These are phyloP conservation scores for Candida dubliniensis DNA, from an alignment of 1,139 yeast genomes.

Conservation along the genomic window DNA sequence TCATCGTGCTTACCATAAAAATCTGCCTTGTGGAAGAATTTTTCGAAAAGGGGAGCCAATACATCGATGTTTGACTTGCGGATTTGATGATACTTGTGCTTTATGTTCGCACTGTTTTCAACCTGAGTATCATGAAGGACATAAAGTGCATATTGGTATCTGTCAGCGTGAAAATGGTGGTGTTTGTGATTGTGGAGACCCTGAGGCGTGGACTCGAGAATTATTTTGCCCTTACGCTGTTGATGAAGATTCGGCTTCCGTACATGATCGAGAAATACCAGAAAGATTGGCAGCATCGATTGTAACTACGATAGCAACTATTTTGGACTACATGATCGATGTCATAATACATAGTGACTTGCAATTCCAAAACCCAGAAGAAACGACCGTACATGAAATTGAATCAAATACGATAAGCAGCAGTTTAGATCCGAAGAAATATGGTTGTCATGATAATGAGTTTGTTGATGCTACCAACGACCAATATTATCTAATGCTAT, in stretches of 20 bases:
- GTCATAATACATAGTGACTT: constrained; percentile 53
- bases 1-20: constrained; percentile 55
- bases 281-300: constrained; percentile 34
- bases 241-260: constrained; percentile 14
- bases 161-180: constrained; percentile 87
- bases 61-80: constrained; percentile 81
- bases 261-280: constrained; percentile 28
- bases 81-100: constrained; percentile 83
- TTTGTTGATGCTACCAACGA: constrained; percentile 47
- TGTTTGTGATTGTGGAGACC: constrained; percentile 70
- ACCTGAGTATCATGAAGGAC: constrained; percentile 70
- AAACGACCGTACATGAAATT: constrained; percentile 21
- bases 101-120: constrained; percentile 78
- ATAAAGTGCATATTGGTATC: constrained; percentile 69
- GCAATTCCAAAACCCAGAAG: constrained; percentile 31
- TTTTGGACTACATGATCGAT: constrained; percentile 76
- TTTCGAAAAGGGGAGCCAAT: constrained; percentile 86
- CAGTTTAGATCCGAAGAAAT: constrained; percentile 31
- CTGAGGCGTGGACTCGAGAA: constrained; percentile 54
- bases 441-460: constrained; percentile 23
- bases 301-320: constrained; percentile 47
- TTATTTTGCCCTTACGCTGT: constrained; percentile 36
- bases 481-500: constrained; percentile 59
- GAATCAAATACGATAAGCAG: constrained; percentile 28
- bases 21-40: constrained; percentile 74